Conservation (phyloP, 179 eudicot genomes). For the Heliamphora pulchella region DNA sequence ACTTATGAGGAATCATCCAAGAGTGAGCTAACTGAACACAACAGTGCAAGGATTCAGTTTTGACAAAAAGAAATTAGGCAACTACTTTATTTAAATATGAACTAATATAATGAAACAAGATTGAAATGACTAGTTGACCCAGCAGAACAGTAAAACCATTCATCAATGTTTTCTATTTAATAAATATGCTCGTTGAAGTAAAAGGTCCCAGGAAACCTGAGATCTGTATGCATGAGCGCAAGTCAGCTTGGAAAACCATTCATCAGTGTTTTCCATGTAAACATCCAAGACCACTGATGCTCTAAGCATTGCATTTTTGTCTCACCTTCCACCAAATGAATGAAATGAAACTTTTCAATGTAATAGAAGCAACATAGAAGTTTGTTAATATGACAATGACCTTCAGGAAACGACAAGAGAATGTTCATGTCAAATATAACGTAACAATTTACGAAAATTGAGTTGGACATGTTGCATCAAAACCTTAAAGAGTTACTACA, state of each 20-base stretch:
- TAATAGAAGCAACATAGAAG: neutral
- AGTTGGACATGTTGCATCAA: neutral
- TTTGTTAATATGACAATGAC: neutral
- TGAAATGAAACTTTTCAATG: neutral
- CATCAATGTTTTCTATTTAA: neutral
- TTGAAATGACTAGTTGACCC: neutral
- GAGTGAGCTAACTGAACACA: neutral
- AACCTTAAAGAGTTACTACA: neutral
- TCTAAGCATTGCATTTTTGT: neutral
- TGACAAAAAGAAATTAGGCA: neutral
- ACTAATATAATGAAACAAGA: neutral
- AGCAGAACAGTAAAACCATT: neutral
- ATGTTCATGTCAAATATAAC: neutral
- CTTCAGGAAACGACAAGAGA: neutral
- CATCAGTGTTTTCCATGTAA: neutral
- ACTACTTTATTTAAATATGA: neutral
- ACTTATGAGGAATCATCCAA: slow-evolving; percentile 15
- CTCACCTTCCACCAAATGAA: neutral
- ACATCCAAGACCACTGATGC: neutral
- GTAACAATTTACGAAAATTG: neutral
- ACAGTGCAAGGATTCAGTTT: neutral
- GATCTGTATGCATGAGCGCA: neutral
- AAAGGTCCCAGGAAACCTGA: neutral
- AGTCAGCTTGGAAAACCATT: neutral
- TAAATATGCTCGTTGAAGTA: neutral